These are phyloP conservation scores for Arxiozyma heterogenica DNA, from an alignment of 1,139 yeast genomes.

Conservation along the genomic window DNA sequence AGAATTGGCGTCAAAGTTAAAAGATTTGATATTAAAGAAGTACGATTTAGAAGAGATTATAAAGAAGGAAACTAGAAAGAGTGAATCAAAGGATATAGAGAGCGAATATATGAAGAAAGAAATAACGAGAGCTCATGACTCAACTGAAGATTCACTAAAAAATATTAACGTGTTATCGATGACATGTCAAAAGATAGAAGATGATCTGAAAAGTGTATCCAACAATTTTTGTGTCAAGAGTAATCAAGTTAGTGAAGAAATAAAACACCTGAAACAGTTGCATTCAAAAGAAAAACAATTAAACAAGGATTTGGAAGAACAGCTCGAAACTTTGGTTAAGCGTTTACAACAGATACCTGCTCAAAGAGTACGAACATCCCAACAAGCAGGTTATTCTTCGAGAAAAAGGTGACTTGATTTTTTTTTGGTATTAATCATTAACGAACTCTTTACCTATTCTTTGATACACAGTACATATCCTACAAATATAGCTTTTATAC, in stretches of 20 bases:
- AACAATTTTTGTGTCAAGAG: slow-evolving; percentile 18
- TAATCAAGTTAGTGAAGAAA: slow-evolving; percentile 25
- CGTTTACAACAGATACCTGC: slow-evolving; percentile 18
- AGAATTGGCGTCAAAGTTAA: slow-evolving; percentile 19
- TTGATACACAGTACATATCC: not conserved
- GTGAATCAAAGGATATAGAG: slow-evolving; percentile 41
- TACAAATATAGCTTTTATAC: too few species aligned
- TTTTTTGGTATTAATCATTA: not conserved
- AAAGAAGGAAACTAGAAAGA: slow-evolving; percentile 34
- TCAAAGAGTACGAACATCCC: slow-evolving; percentile 19
- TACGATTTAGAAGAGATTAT: slow-evolving; percentile 37
- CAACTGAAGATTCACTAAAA: slow-evolving; percentile 44
- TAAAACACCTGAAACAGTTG: slow-evolving; percentile 25
- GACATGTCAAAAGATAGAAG: slow-evolving; percentile 29
- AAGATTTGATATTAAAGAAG: slow-evolving; percentile 29
- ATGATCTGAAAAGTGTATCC: slow-evolving; percentile 9
- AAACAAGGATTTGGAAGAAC: slow-evolving; percentile 11
- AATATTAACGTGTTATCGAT: slow-evolving; percentile 35
- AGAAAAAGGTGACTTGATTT: slow-evolving; percentile 6
- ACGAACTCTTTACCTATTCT: not conserved
- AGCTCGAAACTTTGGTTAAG: slow-evolving; percentile 13
- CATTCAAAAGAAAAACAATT: slow-evolving; percentile 22
- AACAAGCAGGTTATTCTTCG: slow-evolving; percentile 1
- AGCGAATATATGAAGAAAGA: slow-evolving; percentile 59
- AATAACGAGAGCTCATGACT: slow-evolving; percentile 47